phyloP scores from a whole-genome alignment of 441 rosid genomes.

The Erodium texanum region DNA sequence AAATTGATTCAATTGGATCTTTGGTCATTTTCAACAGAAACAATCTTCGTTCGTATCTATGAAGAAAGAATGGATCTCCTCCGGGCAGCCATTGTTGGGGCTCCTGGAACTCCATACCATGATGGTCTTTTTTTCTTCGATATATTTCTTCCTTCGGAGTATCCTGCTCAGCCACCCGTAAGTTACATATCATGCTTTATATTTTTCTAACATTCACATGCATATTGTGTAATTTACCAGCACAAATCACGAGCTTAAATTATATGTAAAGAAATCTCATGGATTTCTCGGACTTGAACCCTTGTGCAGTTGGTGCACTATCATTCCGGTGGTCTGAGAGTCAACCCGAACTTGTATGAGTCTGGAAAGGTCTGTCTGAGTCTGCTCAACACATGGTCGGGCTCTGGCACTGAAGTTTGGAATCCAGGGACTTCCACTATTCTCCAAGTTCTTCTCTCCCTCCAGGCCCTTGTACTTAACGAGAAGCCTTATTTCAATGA shows the following conservation, averaged over 20 bases:
- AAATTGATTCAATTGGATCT: background rate
- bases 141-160: constrained; percentile 69
- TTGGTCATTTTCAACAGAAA: constrained; percentile 36
- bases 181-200: constrained; percentile 22
- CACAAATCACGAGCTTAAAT: background rate
- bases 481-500: constrained; percentile 94
- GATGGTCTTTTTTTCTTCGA: constrained; percentile 89
- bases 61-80: constrained; percentile 85
- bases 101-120: constrained; percentile 80
- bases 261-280: background rate
- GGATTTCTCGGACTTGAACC: background rate
- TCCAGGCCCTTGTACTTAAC: constrained; percentile 91
- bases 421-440: constrained; percentile 60
- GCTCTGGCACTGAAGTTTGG: constrained; percentile 84
- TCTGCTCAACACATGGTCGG: constrained; percentile 84
- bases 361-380: constrained; percentile 88
- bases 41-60: constrained; percentile 63
- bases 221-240: background rate
- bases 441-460: constrained; percentile 89
- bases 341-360: constrained; percentile 87
- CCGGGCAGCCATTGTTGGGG: constrained; percentile 71
- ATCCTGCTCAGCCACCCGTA: constrained; percentile 87
- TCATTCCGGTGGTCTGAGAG: constrained; percentile 76
- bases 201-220: background rate
- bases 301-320: constrained; percentile 65